phyloP scores from a whole-genome alignment of 2,329 filamentous ascomycete genomes.

The Didymella exigua region DNA sequence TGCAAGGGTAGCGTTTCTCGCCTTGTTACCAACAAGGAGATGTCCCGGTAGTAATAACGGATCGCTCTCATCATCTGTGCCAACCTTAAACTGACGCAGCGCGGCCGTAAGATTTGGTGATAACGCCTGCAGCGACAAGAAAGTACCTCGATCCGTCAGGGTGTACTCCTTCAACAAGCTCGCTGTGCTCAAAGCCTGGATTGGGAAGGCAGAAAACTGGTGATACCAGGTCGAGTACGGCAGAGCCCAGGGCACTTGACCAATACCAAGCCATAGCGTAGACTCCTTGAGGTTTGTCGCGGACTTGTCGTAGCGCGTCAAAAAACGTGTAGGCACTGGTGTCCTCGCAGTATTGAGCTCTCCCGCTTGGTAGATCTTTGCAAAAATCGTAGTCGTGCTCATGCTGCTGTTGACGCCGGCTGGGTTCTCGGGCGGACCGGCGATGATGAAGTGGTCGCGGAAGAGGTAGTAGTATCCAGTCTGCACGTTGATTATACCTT shows the following conservation, averaged over 20 bases:
- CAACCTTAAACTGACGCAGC: conserved; percentile 47
- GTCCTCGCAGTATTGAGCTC: conserved; percentile 41
- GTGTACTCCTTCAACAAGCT: conserved; percentile 54
- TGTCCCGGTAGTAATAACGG: conserved; percentile 54
- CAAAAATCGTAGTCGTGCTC: conserved; percentile 46
- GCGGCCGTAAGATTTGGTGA: conserved; percentile 39
- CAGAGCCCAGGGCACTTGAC: conserved; percentile 56
- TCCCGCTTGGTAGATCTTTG: conserved; percentile 40
- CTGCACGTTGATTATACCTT: conserved; percentile 42
- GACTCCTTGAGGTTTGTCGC: conserved; percentile 59
- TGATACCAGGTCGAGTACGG: conserved; percentile 57
- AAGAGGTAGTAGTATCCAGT: conserved; percentile 51
- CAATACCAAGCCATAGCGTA: conserved; percentile 53
- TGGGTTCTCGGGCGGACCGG: conserved; percentile 48
- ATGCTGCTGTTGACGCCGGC: conserved; percentile 39
- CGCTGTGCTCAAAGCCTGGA: conserved; percentile 53
- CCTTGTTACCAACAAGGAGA: conserved; percentile 48
- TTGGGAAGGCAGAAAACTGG: conserved; percentile 53
- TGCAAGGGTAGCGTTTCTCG: conserved; percentile 44
- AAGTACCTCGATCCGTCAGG: conserved; percentile 55
- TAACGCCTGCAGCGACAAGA: conserved; percentile 44
- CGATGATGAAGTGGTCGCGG: conserved; percentile 56
- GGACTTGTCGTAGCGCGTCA: conserved; percentile 56
- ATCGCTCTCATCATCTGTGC: conserved; percentile 46
- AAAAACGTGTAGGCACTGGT: conserved; percentile 48